Percentiles rank a stretch among this genome's conserved stretches.
Evolutionary conservation across 2,329 filamentous ascomycete species (phyloP).

Genomic region (Exophiala spinifera): DNA sequence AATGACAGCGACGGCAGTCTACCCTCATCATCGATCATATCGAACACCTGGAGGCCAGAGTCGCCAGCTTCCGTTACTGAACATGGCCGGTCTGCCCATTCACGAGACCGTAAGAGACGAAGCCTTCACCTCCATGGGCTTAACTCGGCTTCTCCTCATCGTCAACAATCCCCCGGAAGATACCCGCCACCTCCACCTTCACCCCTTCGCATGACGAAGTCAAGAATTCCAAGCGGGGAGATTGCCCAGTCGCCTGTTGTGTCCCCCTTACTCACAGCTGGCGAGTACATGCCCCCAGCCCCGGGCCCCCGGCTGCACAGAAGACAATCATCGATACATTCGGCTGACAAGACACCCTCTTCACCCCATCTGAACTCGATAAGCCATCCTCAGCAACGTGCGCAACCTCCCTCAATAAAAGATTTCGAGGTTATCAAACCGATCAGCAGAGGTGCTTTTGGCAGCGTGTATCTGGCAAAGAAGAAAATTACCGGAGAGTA

Average conservation of each 20-base stretch:
- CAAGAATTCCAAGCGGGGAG: slow-evolving; percentile 60
- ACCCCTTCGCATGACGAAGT: slow-evolving; percentile 80
- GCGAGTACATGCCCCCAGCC: slow-evolving; percentile 58
- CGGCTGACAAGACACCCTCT: slow-evolving; percentile 70
- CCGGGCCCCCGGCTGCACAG: slow-evolving; percentile 60
- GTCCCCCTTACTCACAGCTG: slow-evolving; percentile 79
- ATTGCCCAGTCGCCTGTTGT: slow-evolving; percentile 69
- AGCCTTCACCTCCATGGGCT: slow-evolving; percentile 80
- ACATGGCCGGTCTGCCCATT: slow-evolving; percentile 72
- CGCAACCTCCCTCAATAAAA: slow-evolving; percentile 92
- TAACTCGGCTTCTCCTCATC: slow-evolving; percentile 64
- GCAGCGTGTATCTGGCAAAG: slow-evolving; percentile 95
- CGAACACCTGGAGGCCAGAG: slow-evolving; percentile 71
- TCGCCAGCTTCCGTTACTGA: slow-evolving; percentile 76
- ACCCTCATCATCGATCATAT: slow-evolving; percentile 72
- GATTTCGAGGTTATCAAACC: slow-evolving; percentile 99
- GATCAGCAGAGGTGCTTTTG: slow-evolving; percentile 97
- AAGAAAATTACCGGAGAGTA: slow-evolving; percentile 99
- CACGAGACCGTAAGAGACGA: slow-evolving; percentile 77
- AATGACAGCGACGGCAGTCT: slow-evolving; percentile 87
- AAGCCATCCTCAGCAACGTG: slow-evolving; percentile 78
- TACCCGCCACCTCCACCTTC: slow-evolving; percentile 73
- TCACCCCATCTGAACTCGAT: slow-evolving; percentile 76
- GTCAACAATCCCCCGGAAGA: slow-evolving; percentile 85
- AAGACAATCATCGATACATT: slow-evolving; percentile 84